Evolutionary conservation across 345 rosid genomes (phyloP).

Genomic region (Eucalyptus curtisii): DNA sequence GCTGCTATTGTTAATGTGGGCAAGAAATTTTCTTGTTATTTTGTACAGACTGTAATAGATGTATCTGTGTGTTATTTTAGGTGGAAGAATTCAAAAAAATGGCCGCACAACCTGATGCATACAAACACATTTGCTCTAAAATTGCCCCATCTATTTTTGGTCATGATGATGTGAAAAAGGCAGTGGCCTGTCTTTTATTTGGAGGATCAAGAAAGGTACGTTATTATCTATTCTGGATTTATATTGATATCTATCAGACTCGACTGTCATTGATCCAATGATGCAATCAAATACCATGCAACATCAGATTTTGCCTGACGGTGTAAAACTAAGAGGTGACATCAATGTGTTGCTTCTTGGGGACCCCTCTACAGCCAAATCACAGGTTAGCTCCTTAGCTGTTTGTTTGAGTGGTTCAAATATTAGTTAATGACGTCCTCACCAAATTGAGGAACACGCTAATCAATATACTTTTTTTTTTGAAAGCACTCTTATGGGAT

Average conservation of each 20-base stretch:
- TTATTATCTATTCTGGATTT: background rate
- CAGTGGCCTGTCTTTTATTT: conserved; percentile 89
- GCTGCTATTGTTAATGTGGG: background rate
- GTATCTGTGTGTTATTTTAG: conserved; percentile 12
- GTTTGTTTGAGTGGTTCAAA: background rate
- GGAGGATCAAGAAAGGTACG: conserved; percentile 92
- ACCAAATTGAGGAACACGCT: background rate
- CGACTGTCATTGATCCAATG: background rate
- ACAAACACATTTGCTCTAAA: conserved; percentile 53
- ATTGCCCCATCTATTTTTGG: conserved; percentile 96
- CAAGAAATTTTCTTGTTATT: background rate
- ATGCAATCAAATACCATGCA: background rate
- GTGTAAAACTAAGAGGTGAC: conserved; percentile 92
- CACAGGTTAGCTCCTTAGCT: conserved; percentile 45
- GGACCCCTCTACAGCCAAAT: conserved; percentile 96
- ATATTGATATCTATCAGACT: background rate
- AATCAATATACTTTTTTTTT: background rate
- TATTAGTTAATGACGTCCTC: background rate
- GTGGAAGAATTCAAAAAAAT: conserved; percentile 86
- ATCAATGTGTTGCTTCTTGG: conserved; percentile 90
- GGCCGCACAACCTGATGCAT: conserved; percentile 53
- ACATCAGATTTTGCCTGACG: conserved; percentile 71
- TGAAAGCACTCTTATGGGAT: background rate
- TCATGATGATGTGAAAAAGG: conserved; percentile 80
- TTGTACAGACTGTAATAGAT: background rate